Percentiles rank a stretch among this genome's conserved stretches.
Conservation (phyloP, 352 stramenopile genomes). For the Phytophthora colocasiae region DNA sequence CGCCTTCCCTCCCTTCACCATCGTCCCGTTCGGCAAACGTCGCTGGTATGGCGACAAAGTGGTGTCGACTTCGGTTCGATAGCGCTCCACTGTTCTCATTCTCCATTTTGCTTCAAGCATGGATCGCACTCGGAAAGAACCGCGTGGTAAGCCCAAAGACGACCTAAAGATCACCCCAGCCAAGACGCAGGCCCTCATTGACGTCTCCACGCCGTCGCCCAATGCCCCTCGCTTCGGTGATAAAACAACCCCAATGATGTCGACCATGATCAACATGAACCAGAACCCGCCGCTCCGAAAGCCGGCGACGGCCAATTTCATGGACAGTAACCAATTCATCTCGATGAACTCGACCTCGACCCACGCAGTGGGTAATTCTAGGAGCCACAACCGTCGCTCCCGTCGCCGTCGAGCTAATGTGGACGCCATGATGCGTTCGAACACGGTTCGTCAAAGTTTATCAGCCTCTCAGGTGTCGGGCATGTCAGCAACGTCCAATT, state of each 20-base stretch:
- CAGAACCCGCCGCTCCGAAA: constrained; percentile 44
- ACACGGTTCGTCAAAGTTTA: constrained; percentile 57
- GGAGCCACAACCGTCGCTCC: constrained; percentile 21
- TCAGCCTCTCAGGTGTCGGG: constrained; percentile 39
- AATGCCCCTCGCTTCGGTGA: constrained; percentile 25
- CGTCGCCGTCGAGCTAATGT: constrained; percentile 64
- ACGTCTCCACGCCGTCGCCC: constrained; percentile 67
- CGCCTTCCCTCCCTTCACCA: constrained; percentile 13
- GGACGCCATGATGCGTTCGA: constrained; percentile 77
- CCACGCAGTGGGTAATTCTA: constrained; percentile 38
- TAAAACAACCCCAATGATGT: constrained; percentile 27
- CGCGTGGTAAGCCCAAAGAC: constrained; percentile 35
- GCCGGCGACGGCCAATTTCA: constrained; percentile 54
- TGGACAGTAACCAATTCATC: constrained; percentile 64
- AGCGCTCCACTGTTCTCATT: constrained; percentile 4
- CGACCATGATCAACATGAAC: constrained; percentile 36
- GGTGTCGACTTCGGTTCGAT: background rate
- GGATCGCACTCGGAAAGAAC: constrained; percentile 43
- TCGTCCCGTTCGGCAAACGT: constrained; percentile 20
- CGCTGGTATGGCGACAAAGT: constrained; percentile 16
- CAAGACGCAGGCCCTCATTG: constrained; percentile 63
- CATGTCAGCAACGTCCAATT: constrained; percentile 29
- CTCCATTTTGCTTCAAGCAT: constrained; percentile 39
- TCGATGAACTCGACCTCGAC: constrained; percentile 37
- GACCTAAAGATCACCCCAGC: constrained; percentile 59